Evolutionary conservation across 352 stramenopile genomes (phyloP).

Genomic region (Globisporangium orthogonon): DNA sequence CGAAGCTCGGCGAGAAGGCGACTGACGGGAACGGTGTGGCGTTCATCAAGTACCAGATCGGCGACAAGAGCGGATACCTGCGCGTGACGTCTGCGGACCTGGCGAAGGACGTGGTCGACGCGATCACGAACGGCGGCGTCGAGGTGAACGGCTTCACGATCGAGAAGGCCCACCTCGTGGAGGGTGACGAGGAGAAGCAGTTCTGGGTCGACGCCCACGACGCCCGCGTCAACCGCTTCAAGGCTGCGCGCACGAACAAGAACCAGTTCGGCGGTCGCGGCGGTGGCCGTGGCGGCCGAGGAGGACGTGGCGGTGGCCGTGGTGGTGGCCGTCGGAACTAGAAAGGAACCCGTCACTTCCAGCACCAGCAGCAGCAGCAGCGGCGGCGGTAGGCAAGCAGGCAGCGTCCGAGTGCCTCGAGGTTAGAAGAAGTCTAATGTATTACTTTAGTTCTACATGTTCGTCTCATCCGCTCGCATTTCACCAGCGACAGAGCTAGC

Average conservation of each 20-base stretch:
- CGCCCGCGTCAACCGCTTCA: slow-evolving; percentile 72
- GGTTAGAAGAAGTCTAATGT: slow-evolving; percentile 19
- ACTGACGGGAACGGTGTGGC: slow-evolving; percentile 53
- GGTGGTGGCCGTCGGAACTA: slow-evolving; percentile 20
- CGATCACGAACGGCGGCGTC: slow-evolving; percentile 53
- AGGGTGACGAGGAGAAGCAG: slow-evolving; percentile 77
- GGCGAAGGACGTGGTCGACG: slow-evolving; percentile 52
- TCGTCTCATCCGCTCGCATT: too few species aligned
- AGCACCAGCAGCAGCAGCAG: neutral
- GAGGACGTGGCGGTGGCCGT: slow-evolving; percentile 30
- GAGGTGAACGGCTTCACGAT: slow-evolving; percentile 71
- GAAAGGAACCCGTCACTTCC: slow-evolving; percentile 1
- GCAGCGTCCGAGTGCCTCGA: too few species aligned
- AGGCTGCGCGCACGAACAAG: slow-evolving; percentile 74
- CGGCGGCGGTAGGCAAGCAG: neutral
- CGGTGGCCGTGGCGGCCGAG: slow-evolving; percentile 28
- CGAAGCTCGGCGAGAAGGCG: slow-evolving; percentile 70
- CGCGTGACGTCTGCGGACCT: slow-evolving; percentile 53
- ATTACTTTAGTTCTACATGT: slow-evolving; percentile 13
- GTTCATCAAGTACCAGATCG: slow-evolving; percentile 86
- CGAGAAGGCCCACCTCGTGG: slow-evolving; percentile 39
- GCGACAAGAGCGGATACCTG: slow-evolving; percentile 57
- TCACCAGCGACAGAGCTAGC: slow-evolving; percentile 13
- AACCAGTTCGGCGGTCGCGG: slow-evolving; percentile 35
- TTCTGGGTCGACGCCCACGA: slow-evolving; percentile 79